Base-by-base conservation (phyloP, 768 basidiomycete genomes). In the Russula sp. region DNA sequence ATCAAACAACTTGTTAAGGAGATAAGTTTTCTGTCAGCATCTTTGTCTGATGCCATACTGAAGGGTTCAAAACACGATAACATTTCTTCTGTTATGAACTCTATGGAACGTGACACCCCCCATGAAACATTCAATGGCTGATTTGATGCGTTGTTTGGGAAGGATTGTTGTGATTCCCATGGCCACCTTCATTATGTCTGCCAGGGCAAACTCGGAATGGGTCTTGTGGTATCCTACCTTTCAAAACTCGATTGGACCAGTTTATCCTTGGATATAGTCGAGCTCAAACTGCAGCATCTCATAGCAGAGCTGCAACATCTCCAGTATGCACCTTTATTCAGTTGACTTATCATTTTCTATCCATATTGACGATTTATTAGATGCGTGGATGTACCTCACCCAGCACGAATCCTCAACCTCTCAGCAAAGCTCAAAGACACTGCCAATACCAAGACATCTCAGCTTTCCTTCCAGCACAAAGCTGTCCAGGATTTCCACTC, bases 351-450 rank as follows among this genome's bases (percentile, higher is more conserved):
- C 24, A 2, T 26, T 40, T 40, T 3, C 8, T 9, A 18, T 28
- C 11, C 5, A 24, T 40, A 3, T 18, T 36, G 22, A 55, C 18
- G 10, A 16, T 26, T 42, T 30, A 28, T 18, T 42, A 56, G 54
- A 8, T 8, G 3, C 3, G 54, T 18, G 8, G 54, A 56, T 28
- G 16, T 8, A 9, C 16, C 54, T 8, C 54, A 2, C 5, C 54
- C 54, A 56, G 11, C 3, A 1, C 36, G 9, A 3, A 1, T 22
- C 6, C 9, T 42, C 24, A 42, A 26, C 24, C 54, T 20, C 2
- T 18, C 54, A 4, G 36, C 54, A 20, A 56, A 56, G 24, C 54
- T 56, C 38, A 56, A 56, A 38, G 53, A 54, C 22, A 3, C 22
- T 2, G 34, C 53, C 34, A 54, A 54, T 13, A 13, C 44, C 0